phyloP scores from a whole-genome alignment of 345 rosid species.

The Citrus glauca region DNA sequence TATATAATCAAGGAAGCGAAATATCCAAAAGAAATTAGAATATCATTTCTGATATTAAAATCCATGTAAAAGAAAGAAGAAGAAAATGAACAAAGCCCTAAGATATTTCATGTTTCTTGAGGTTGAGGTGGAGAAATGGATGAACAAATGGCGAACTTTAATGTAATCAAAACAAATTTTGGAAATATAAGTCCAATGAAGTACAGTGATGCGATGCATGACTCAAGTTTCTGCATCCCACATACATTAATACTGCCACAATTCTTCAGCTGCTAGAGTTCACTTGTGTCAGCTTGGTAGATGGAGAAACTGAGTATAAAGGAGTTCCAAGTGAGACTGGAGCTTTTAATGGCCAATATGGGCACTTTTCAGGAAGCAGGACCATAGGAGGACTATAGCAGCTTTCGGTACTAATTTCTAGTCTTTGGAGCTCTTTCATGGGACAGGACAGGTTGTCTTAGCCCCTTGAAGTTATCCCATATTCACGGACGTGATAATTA shows the following conservation, averaged over 20 bases:
- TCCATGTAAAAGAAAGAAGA: not conserved
- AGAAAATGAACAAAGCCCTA: not conserved
- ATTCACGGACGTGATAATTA: too few relatives aligned
- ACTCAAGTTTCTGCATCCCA: not conserved
- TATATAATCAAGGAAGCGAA: not conserved
- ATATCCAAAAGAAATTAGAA: not conserved
- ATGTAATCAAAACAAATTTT: not conserved
- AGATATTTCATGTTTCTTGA: too few relatives aligned
- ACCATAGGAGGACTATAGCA: too few relatives aligned
- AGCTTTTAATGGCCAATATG: not conserved
- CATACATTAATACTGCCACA: not conserved
- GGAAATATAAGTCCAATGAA: not conserved
- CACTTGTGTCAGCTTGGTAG: not conserved
- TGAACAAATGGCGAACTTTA: not conserved
- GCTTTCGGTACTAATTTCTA: too few relatives aligned
- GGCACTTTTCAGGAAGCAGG: too few relatives aligned
- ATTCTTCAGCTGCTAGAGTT: not conserved
- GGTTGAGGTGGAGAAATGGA: not conserved
- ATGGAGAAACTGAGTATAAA: not conserved
- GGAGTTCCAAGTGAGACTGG: not conserved
- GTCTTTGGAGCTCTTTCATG: too few relatives aligned
- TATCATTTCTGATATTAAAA: not conserved
- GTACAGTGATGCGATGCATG: not conserved
- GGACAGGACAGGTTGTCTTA: too few relatives aligned
- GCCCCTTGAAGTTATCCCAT: too few relatives aligned